Conservation (phyloP, 176 grass and related monocot genomes). For the Phoenix roebelenii region DNA sequence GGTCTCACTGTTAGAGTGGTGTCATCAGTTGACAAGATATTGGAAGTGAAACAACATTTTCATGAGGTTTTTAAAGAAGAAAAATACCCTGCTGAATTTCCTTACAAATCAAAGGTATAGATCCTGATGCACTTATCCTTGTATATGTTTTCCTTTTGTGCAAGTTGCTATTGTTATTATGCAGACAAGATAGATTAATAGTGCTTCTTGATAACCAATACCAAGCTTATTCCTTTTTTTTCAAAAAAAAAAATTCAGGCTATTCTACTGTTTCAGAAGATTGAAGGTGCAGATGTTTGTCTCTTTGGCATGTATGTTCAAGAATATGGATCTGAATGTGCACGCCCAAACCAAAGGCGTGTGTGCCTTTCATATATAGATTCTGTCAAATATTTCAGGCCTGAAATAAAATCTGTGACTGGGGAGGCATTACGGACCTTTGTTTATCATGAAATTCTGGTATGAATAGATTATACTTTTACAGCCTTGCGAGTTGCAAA, state of each 20-base stretch:
- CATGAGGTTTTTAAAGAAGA: slow-evolving; percentile 59
- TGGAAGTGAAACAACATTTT: slow-evolving; percentile 63
- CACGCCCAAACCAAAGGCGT: slow-evolving; percentile 67
- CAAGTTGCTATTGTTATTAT: not conserved
- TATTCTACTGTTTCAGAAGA: slow-evolving; percentile 85
- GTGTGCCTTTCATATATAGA: slow-evolving; percentile 95
- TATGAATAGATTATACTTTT: slow-evolving; percentile 18
- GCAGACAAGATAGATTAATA: not conserved
- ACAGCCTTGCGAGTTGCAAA: no score
- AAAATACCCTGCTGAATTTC: slow-evolving; percentile 75
- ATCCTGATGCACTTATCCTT: slow-evolving; percentile 1
- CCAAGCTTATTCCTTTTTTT: slow-evolving; percentile 11
- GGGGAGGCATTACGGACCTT: slow-evolving; percentile 84
- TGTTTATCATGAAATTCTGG: slow-evolving; percentile 95
- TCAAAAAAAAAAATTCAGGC: slow-evolving; percentile 28
- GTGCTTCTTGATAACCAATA: not conserved
- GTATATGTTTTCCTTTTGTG: slow-evolving; percentile 12
- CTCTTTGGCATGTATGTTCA: slow-evolving; percentile 99
- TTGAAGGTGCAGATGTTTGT: slow-evolving; percentile 85
- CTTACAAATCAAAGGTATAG: slow-evolving; percentile 85
- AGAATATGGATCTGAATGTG: slow-evolving; percentile 76
- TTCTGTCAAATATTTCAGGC: slow-evolving; percentile 91
- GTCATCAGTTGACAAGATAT: slow-evolving; percentile 54
- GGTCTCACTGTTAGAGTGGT: slow-evolving; percentile 82
- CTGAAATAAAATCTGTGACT: slow-evolving; percentile 73